Base-by-base conservation (phyloP, 2,329 filamentous ascomycete species). In the Aspergillus eucalypticola region DNA sequence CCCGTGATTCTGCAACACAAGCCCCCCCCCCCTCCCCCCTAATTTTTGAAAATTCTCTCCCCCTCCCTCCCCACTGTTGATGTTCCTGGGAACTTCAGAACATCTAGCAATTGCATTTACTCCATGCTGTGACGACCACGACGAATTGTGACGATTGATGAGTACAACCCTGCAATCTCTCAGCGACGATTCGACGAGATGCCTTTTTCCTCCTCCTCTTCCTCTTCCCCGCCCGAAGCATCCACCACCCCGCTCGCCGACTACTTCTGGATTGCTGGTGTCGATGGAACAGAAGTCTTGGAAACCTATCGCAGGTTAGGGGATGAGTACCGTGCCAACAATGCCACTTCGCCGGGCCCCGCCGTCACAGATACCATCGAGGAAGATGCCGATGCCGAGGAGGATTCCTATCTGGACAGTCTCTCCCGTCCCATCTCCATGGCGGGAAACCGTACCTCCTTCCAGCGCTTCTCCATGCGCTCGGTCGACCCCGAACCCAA, bases 241-340 rank as follows among this genome's bases (percentile, higher is more conserved):
- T 77, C 79, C 50, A 79, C 81, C 61, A 79, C 79, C 57, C 86
- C 86, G 58, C 82, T 88, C 57, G 86, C 86, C 68, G 86, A 88
- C 73, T 87, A 86, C 74, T 88, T 88, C 74, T 88, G 87, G 82
- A 88, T 88, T 54, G 75, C 78, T 56, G 80, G 80, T 58, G 74
- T 82, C 38, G 80, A 82, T 68, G 78, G 79, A 41, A 69, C 78
- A 11, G 79, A 81, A 68, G 72, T 81, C 50, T 63, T 78, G 35
- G 78, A 81, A 21, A 78, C 78, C 11, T 81, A 76, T 60, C 69
- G 69, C 57, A 75, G 71, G 63, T 66, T 78, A 39, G 76, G 77
- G 21, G 76, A 79, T 60, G 77, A 79, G 60, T 78, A 78, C 67
- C 74, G 75, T 52, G 68, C 70, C 50, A 74, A 73, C 59, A 69